Percentiles rank a stretch among this genome's conserved stretches.
Conservation (phyloP, 2,329 filamentous ascomycete genomes). For the Scedosporium minutisporum region DNA sequence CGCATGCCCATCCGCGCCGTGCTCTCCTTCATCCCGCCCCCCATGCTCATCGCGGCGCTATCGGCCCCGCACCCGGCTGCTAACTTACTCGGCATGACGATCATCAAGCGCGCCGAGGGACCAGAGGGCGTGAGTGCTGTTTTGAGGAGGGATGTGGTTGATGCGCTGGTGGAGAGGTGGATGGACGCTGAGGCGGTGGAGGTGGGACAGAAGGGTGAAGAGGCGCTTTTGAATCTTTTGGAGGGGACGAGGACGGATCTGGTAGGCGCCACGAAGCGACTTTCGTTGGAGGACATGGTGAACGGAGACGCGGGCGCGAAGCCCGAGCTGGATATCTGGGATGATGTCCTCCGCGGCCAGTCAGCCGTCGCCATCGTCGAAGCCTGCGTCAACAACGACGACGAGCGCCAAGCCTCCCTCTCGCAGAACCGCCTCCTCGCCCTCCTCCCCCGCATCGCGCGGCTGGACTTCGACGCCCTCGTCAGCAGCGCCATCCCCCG, state of each 20-base stretch:
- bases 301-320: background rate
- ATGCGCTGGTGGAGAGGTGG: background rate
- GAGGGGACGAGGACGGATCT: conserved; percentile 1
- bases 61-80: conserved; percentile 2
- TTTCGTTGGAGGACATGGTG: background rate
- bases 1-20: conserved; percentile 6
- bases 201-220: conserved; percentile 2
- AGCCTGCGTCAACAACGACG: background rate
- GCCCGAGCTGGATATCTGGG: background rate
- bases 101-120: background rate
- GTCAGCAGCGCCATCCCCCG: conserved; percentile 16
- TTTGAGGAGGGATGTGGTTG: background rate
- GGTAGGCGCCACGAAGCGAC: background rate
- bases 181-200: background rate
- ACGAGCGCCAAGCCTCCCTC: conserved; percentile 1
- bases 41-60: conserved; percentile 5
- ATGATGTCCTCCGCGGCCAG: background rate
- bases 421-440: conserved; percentile 6
- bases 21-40: background rate
- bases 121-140: background rate
- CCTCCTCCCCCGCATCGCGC: background rate
- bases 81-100: conserved; percentile 1
- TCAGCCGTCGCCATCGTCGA: background rate
- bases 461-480: background rate
- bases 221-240: conserved; percentile 2